Percentiles rank a stretch among this genome's conserved stretches.
These are phyloP conservation scores for Tillandsia leiboldiana DNA, from an alignment of 176 grass and related monocot species.

Conservation along the genomic window DNA sequence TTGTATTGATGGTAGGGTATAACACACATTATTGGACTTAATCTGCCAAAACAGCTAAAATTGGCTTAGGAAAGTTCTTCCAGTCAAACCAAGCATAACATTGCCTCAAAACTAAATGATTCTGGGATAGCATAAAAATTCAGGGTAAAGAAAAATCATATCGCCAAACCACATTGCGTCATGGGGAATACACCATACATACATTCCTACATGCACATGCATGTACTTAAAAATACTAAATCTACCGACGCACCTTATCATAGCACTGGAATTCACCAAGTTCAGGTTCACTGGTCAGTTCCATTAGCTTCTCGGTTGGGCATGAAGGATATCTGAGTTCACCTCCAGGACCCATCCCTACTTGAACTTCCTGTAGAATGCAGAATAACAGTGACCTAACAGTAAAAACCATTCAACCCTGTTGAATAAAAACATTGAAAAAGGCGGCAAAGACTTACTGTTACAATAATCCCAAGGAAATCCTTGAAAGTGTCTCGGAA, in stretches of 20 bases:
- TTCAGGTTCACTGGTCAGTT: constrained; percentile 26
- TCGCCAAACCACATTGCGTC: too few relatives aligned
- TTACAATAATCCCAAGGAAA: constrained; percentile 51
- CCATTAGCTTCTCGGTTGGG: constrained; percentile 47
- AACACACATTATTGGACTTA: too few relatives aligned
- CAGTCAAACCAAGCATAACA: too few relatives aligned
- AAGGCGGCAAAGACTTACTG: constrained; percentile 37
- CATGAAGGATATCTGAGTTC: constrained; percentile 74
- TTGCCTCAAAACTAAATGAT: too few relatives aligned
- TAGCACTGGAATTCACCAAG: constrained; percentile 74
- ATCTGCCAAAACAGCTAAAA: too few relatives aligned
- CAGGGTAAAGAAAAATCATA: too few relatives aligned
- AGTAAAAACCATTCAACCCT: neutral
- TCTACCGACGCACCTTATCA: constrained; percentile 43
- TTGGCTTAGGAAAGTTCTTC: too few relatives aligned
- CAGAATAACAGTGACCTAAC: constrained; percentile 6
- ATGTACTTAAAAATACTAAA: neutral
- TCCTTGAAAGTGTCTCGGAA: constrained; percentile 55
- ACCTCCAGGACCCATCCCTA: constrained; percentile 78
- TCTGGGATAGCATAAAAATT: too few relatives aligned
- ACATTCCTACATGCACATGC: too few relatives aligned
- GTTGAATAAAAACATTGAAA: constrained; percentile 8
- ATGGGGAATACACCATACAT: too few relatives aligned
- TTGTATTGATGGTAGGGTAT: too few relatives aligned
- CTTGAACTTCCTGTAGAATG: constrained; percentile 55